Base-by-base conservation (phyloP, 331 rosid species). In the Pyrus hybrid region DNA sequence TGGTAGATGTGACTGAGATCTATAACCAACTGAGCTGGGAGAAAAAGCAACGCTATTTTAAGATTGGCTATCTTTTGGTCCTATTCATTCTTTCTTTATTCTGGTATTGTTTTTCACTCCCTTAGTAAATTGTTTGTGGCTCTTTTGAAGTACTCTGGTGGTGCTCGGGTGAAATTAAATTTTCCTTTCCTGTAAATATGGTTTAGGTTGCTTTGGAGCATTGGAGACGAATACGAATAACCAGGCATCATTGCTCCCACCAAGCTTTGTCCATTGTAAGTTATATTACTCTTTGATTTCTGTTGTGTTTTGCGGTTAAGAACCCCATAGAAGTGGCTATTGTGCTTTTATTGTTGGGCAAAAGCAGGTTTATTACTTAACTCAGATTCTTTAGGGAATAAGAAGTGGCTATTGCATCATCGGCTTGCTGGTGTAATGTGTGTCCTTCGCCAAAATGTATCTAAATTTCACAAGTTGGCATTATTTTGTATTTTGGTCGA, bases 1-100 rank as follows among this genome's bases (percentile, higher is more conserved):
- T 88, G 12, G 87, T 90, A 4, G 96, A 93, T 80, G 98, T 93
- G 64, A 93, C 97, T 2, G 93, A 93, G 85, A 93, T 93, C 78
- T 91, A 85, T 76, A 91, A 72, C 68, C 93, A 91, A 63, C 79
- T 93, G 77, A 86, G 70, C 61, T 68, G 71, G 80, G 98, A 93
- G 90, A 93, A 91, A 83, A 89, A 70, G 79, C 85, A 60, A 79
- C 86, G 97, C 56, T 76, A 73, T 35, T 64, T 80, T 58, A 91
- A 91, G 88, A 86, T 89, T 35, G 87, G 33, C 62, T 83, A 93
- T 76, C 79, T 88, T 35, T 13, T 88, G 63, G 0, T 81, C 68
- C 80, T 85, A 5, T 88, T 91, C 70, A 37, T 89, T 73, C 3
- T 86, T 56, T 87, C 91, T 51, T 69, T 91, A 72, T 67, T 88